Evolutionary conservation across 2,329 filamentous ascomycete species (phyloP), one percentile per base, ranked within the genome.

Genomic region (Zymoseptoria ardabiliae): DNA sequence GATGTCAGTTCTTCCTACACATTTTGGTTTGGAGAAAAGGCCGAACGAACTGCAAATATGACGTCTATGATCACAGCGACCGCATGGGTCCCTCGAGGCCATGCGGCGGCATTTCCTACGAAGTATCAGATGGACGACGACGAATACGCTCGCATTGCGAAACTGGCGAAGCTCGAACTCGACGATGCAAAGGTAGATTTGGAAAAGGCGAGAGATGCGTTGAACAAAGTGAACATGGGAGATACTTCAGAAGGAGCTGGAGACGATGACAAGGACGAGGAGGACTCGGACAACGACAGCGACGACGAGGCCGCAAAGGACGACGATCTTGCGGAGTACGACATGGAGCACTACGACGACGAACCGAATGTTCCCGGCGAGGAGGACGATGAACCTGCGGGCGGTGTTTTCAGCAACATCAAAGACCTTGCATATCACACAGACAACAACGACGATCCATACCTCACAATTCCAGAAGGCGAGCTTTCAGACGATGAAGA

Each of bases 331-430:
- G 94, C 93, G 76, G 91, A 99, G 76, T 99, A 97, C 76, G 88
- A 99, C 72, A 82, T 99, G 57, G 93, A 97, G 65, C 86, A 96
- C 75, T 99, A 99, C 74, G 94, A 99, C 69, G 89, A 94, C 66
- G 81, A 84, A 30, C 81, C 83, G 1, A 62, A 67, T 13, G 48
- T 56, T 41, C 52, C 59, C 4, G 53, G 86, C 7, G 81, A 83
- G 13, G 81, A 83, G 1, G 83, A 85, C 17, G 84, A 90, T 61
- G 86, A 85, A 28, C 59, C 53, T 2, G 62, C 60, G 17, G 65
- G 62, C 13, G 88, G 87, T 69, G 96, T 97, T 84, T 97, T 99
- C 72, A 91, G 92, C 71, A 97, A 97, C 72, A 85, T 96, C 72
- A 95, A 94, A 75, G 92, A 90, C 28, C 81, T 99, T 23, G 89